Evolutionary conservation across 1,139 yeast genomes (phyloP), one percentile per base, ranked within the genome.

Genomic region (Candida mesenterica): DNA sequence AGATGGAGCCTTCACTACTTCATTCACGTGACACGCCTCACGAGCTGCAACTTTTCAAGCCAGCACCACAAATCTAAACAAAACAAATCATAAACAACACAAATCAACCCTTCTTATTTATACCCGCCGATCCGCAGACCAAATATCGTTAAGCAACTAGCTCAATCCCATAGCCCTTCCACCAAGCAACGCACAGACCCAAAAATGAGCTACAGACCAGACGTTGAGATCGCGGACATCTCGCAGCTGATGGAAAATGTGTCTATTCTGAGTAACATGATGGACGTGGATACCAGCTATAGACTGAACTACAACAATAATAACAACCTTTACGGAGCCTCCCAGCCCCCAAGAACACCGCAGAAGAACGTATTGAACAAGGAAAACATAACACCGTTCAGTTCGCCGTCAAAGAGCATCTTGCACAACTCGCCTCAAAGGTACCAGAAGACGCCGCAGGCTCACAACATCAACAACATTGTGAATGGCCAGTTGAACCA

Each of bases 221-320:
- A 31, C 10, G 24, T 32, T 14, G 50, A 53, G 28, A 51, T 63
- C 37, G 64, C 61, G 22, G 72, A 69, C 41, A 56, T 70, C 33
- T 67, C 74, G 15, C 72, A 65, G 40, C 59, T 70, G 28, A 63
- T 70, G 65, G 76, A 70, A 46, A 69, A 69, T 45, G 67, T 70
- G 12, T 67, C 73, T 31, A 57, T 70, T 19, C 44, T 50, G 36
- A 55, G 60, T 34, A 57, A 58, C 34, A 46, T 49, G 43, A 68
- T 69, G 75, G 75, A 69, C 32, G 52, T 68, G 4, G 75, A 68
- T 47, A 54, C 68, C 13, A 52, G 62, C 37, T 59, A 52, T 44
- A 43, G 53, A 28, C 49, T 50, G 40, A 41, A 49, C 30, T 45
- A 45, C 38, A 30, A 37, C 37, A 31, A 33, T 14, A 23, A 19